These are phyloP conservation scores for Kodamaea leandrae DNA, from an alignment of 805 yeast genomes.

Conservation along the genomic window DNA sequence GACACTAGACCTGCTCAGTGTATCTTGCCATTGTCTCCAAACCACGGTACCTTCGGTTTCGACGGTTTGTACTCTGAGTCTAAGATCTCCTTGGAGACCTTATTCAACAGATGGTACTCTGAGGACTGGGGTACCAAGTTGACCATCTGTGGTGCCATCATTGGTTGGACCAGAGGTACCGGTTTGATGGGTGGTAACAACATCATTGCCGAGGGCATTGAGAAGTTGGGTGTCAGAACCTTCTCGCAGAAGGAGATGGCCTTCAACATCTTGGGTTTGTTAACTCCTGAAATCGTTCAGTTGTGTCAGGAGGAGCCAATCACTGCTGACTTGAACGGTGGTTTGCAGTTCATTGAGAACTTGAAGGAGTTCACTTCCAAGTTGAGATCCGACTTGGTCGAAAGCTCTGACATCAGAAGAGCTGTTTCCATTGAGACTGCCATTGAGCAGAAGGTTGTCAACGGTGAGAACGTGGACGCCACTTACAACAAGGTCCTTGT, in stretches of 20 bases:
- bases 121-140: slow-evolving; percentile 95
- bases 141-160: slow-evolving; percentile 96
- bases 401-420: slow-evolving; percentile 87
- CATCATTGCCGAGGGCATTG: slow-evolving; percentile 96
- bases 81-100: slow-evolving; percentile 88
- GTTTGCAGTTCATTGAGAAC: slow-evolving; percentile 89
- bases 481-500: slow-evolving; percentile 75
- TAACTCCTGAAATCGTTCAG: slow-evolving; percentile 81
- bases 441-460: slow-evolving; percentile 78
- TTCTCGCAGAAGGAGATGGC: slow-evolving; percentile 99
- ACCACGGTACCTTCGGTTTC: slow-evolving; percentile 98
- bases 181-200: slow-evolving; percentile 98
- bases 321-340: slow-evolving; percentile 98
- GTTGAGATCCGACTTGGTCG: slow-evolving; percentile 72
- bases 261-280: slow-evolving; percentile 90
- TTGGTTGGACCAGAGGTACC: slow-evolving; percentile 99
- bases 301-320: slow-evolving; percentile 92
- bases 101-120: slow-evolving; percentile 98
- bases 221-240: slow-evolving; percentile 92
- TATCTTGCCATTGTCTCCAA: slow-evolving; percentile 93
- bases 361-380: slow-evolving; percentile 82
- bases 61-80: slow-evolving; percentile 99
- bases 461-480: slow-evolving; percentile 85
- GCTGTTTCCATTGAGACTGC: slow-evolving; percentile 94
- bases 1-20: slow-evolving; percentile 99